A percentile compares a stretch with the other conserved stretches of the same genome.
These are phyloP conservation scores for Lipomyces lipofer DNA, from an alignment of 805 yeast species.

Conservation along the genomic window DNA sequence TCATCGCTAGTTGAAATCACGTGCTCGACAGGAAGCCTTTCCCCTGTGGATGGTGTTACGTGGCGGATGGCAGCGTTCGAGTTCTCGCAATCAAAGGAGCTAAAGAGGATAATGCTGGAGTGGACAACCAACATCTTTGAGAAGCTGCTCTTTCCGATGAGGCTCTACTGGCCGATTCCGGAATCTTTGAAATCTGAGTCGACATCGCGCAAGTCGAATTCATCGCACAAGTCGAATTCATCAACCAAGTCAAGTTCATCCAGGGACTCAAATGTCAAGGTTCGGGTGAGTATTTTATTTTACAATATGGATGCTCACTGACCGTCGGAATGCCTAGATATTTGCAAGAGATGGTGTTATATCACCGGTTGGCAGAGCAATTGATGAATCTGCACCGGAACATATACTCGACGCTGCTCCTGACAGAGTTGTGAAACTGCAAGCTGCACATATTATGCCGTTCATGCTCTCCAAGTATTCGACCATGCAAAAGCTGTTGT, in stretches of 20 bases:
- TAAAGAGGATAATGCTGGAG: background rate
- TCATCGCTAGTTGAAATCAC: background rate
- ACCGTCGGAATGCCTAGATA: background rate
- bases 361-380: background rate
- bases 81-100: background rate
- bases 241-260: background rate
- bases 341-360: background rate
- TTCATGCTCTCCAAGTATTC: background rate
- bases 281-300: background rate
- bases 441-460: no score
- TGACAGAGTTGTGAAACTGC: background rate
- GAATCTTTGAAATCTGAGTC: background rate
- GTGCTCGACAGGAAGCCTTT: background rate
- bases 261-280: background rate
- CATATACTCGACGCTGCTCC: background rate
- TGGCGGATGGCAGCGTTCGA: background rate
- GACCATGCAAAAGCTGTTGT: background rate
- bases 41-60: background rate
- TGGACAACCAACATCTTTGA: background rate
- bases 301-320: background rate
- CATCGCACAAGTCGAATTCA: background rate
- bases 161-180: background rate
- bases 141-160: background rate
- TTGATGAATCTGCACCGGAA: background rate
- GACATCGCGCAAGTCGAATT: background rate